Conservation (phyloP, 208 protist genomes). For the Acanthamoeba royreba region DNA sequence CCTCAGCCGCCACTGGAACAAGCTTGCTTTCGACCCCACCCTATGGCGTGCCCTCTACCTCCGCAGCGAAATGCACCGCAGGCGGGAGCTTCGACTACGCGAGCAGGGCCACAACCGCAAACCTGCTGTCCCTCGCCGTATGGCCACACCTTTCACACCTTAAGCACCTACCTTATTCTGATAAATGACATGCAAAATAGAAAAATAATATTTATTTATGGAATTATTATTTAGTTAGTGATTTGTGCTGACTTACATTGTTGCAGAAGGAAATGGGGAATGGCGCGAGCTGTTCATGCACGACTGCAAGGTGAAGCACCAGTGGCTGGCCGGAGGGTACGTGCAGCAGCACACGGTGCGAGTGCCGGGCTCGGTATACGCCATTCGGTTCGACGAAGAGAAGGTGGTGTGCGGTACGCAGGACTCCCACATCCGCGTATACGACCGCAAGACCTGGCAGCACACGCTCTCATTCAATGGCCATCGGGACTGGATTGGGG, state of each 20-base stretch:
- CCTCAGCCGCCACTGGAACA: constrained; percentile 1
- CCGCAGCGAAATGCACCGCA: not conserved
- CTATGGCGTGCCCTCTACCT: constrained; percentile 29
- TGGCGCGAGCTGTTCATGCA: constrained; percentile 19
- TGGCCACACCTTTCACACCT: too few relatives aligned
- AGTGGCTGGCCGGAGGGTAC: not conserved
- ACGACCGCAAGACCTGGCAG: not conserved
- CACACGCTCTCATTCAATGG: not conserved
- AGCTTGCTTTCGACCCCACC: not conserved
- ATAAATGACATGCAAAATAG: too few relatives aligned
- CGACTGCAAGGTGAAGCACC: not conserved
- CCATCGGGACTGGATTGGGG: constrained; percentile 40
- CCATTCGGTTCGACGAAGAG: constrained; percentile 18
- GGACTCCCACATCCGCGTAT: constrained; percentile 41
- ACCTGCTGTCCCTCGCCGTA: too few relatives aligned
- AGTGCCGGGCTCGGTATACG: not conserved
- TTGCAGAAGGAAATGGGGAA: not conserved
- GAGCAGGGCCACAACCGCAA: too few relatives aligned
- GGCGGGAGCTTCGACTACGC: too few relatives aligned
- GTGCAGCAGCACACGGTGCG: not conserved
- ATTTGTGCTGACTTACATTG: not conserved
- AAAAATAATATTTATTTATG: too few relatives aligned
- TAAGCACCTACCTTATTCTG: too few relatives aligned
- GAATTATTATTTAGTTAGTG: too few relatives aligned
- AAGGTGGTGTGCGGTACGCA: constrained; percentile 39